Conservation (phyloP, 805 yeast genomes). For the Candida jianshihensis region DNA sequence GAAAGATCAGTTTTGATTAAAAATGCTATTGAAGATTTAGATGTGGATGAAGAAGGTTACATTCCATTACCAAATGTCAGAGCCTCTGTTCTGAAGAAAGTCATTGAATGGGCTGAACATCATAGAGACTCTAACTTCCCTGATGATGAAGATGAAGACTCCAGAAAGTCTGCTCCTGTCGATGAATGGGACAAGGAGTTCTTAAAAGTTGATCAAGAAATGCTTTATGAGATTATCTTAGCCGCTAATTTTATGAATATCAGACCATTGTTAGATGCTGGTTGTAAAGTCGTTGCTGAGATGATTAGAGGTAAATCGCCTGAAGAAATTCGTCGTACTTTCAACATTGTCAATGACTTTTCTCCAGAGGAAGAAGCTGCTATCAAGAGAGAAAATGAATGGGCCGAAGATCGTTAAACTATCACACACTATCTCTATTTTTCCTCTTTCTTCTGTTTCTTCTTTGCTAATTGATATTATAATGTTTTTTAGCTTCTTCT, state of each 20-base stretch:
- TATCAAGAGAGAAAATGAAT: conserved; percentile 78
- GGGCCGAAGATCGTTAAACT: conserved; percentile 76
- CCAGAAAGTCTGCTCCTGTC: conserved; percentile 83
- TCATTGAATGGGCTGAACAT: conserved; percentile 95
- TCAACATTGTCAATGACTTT: conserved; percentile 76
- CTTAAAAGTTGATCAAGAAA: conserved; percentile 87
- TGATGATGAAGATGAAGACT: conserved; percentile 77
- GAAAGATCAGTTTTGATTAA: conserved; percentile 80
- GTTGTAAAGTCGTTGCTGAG: conserved; percentile 77
- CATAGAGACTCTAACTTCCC: conserved; percentile 77
- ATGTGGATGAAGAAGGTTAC: conserved; percentile 54
- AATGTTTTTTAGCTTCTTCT: no score
- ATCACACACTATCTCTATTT: not conserved
- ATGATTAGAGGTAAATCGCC: conserved; percentile 78
- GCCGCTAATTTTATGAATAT: conserved; percentile 80
- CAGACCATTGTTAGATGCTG: conserved; percentile 67
- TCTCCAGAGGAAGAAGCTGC: conserved; percentile 87
- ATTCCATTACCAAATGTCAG: conserved; percentile 90
- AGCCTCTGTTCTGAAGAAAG: conserved; percentile 79
- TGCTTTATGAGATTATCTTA: conserved; percentile 72
- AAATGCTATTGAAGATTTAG: conserved; percentile 77
- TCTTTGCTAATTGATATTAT: not conserved
- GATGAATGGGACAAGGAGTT: conserved; percentile 95
- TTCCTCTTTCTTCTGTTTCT: not conserved
- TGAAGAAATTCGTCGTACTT: conserved; percentile 72